Conservation (phyloP, 2,329 filamentous ascomycete genomes). For the Diaporthe sp. region DNA sequence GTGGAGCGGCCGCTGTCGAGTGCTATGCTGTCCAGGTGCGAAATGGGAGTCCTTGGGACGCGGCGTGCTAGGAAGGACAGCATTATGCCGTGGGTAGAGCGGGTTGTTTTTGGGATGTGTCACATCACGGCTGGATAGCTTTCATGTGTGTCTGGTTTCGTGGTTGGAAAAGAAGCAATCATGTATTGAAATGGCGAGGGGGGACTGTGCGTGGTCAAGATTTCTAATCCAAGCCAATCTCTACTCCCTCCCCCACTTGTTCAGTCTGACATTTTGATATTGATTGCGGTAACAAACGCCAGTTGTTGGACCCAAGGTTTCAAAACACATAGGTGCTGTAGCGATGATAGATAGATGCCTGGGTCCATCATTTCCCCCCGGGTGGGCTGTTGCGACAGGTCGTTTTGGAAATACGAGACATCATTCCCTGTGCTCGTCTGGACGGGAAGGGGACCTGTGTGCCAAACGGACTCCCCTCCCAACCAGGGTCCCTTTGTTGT, state of each 20-base stretch:
- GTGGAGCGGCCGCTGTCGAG: slow-evolving; percentile 29
- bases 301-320: too few species aligned
- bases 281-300: too few species aligned
- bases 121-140: background rate
- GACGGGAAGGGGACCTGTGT: background rate
- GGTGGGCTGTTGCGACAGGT: too few species aligned
- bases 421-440: background rate
- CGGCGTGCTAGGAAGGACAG: slow-evolving; percentile 30
- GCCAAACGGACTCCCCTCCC: background rate
- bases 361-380: too few species aligned
- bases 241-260: too few species aligned
- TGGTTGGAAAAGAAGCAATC: background rate
- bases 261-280: too few species aligned
- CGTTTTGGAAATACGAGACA: background rate
- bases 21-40: slow-evolving; percentile 4
- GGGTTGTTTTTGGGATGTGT: background rate
- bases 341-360: too few species aligned
- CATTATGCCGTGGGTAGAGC: background rate
- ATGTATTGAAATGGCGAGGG: too few species aligned
- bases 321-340: too few species aligned
- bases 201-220: too few species aligned
- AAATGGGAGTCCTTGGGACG: slow-evolving; percentile 24
- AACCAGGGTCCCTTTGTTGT: background rate
- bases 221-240: too few species aligned
- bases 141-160: too few species aligned